A percentile compares a stretch with the other conserved stretches of the same genome.
Evolutionary conservation across 2,329 filamentous ascomycete species (phyloP).

Genomic region (Arthrobotrys conoides): DNA sequence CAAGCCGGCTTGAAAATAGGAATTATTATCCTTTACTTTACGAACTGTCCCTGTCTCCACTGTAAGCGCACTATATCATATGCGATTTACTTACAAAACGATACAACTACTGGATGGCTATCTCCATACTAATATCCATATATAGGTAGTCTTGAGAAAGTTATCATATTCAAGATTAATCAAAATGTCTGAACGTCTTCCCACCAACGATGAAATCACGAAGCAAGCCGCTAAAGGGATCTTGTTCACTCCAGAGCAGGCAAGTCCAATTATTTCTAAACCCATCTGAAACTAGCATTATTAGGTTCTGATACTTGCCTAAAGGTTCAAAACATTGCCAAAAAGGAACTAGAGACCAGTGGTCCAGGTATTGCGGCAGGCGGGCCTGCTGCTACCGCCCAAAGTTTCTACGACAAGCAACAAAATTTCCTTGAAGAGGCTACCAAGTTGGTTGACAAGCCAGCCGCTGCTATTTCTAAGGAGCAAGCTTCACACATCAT

Average conservation of each 20-base stretch:
- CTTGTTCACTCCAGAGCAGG: slow-evolving; percentile 63
- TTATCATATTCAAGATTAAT: not conserved
- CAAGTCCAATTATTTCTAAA: not conserved
- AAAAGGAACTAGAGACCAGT: slow-evolving; percentile 65
- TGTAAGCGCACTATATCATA: no score
- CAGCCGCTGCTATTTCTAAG: slow-evolving; percentile 64
- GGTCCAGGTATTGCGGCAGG: slow-evolving; percentile 65
- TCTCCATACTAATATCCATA: not conserved
- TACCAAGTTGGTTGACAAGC: slow-evolving; percentile 65
- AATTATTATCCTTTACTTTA: no score
- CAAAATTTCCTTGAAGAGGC: slow-evolving; percentile 65
- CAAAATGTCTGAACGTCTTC: slow-evolving; percentile 59
- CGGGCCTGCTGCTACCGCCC: slow-evolving; percentile 65
- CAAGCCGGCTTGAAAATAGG: no score
- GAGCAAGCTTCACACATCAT: slow-evolving; percentile 65
- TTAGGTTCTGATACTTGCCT: not conserved
- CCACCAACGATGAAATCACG: slow-evolving; percentile 61
- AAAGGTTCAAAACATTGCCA: slow-evolving; percentile 55
- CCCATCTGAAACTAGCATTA: not conserved
- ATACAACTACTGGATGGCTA: not conserved
- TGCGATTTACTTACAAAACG: not conserved
- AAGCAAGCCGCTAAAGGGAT: slow-evolving; percentile 62
- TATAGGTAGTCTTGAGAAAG: not conserved
- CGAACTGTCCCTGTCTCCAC: no score
- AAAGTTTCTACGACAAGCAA: slow-evolving; percentile 66